A percentile compares a stretch with the other conserved stretches of the same genome.
Evolutionary conservation across 371 early-diverging fungal species (phyloP).

Genomic region (Actinomortierella wolfii): DNA sequence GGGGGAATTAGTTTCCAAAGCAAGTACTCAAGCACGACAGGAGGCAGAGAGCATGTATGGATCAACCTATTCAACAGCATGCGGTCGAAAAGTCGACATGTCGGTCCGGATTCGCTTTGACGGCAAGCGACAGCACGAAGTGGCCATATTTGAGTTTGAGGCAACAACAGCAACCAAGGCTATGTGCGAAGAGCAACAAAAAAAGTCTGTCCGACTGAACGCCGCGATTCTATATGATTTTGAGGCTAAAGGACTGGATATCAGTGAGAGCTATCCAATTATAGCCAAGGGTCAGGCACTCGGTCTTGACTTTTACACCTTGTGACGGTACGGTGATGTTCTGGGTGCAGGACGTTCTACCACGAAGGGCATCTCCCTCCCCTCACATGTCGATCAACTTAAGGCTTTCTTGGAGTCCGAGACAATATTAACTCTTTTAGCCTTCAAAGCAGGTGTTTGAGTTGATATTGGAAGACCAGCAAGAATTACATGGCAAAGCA

Average conservation of each 20-base stretch:
- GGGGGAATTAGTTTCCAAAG: slow-evolving; percentile 20
- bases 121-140: slow-evolving; percentile 10
- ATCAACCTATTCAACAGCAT: slow-evolving; percentile 9
- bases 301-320: slow-evolving; percentile 10
- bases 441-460: neutral
- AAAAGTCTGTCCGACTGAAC: slow-evolving; percentile 10
- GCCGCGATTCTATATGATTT: slow-evolving; percentile 12
- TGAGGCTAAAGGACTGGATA: slow-evolving; percentile 6
- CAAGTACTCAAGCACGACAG: slow-evolving; percentile 13
- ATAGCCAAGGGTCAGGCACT: slow-evolving; percentile 10
- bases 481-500: too few relatives aligned
- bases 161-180: slow-evolving; percentile 6
- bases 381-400: slow-evolving; percentile 8
- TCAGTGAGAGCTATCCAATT: slow-evolving; percentile 8
- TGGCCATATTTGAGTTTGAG: slow-evolving; percentile 15
- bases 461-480: too few relatives aligned
- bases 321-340: slow-evolving; percentile 8
- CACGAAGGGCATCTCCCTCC: slow-evolving; percentile 10
- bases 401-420: slow-evolving; percentile 16
- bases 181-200: slow-evolving; percentile 8
- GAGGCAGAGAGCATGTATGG: slow-evolving; percentile 15
- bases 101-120: slow-evolving; percentile 17
- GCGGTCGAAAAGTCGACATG: slow-evolving; percentile 19
- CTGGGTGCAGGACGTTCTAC: slow-evolving; percentile 12
- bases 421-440: neutral